These are phyloP conservation scores for Schizophyllum amplum DNA, from an alignment of 1,284 basidiomycete species.

Conservation along the genomic window DNA sequence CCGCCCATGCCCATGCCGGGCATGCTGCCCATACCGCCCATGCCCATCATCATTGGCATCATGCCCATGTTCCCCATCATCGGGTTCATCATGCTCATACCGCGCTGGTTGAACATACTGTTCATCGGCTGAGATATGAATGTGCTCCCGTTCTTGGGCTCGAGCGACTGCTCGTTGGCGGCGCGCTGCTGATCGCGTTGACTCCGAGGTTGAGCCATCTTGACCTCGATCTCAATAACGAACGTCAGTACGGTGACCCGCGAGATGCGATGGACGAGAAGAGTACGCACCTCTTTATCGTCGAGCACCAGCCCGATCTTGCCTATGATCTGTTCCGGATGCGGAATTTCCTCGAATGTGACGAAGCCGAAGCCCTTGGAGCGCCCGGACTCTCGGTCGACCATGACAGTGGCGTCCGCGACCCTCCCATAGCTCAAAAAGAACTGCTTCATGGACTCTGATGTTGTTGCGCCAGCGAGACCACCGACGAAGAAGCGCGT, in stretches of 20 bases:
- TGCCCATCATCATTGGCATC: conserved; percentile 34
- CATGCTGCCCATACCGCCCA: conserved; percentile 22
- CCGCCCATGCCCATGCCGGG: conserved; percentile 22
- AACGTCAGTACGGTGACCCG: not conserved
- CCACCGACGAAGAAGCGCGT: conserved; percentile 89
- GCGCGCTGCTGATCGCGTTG: conserved; percentile 48
- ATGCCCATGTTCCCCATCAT: conserved; percentile 35
- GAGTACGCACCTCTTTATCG: conserved; percentile 58
- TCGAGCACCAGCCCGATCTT: conserved; percentile 66
- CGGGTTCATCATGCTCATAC: conserved; percentile 43
- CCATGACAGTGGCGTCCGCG: conserved; percentile 89
- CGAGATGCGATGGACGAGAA: not conserved
- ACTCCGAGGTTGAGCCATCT: conserved; percentile 71
- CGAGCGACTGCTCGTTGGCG: conserved; percentile 14
- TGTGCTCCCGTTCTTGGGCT: conserved; percentile 21
- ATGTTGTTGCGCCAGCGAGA: conserved; percentile 69
- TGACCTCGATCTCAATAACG: conserved; percentile 73
- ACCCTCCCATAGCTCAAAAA: conserved; percentile 77
- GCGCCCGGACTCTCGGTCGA: conserved; percentile 84
- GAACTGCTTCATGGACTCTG: conserved; percentile 75
- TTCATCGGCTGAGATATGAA: conserved; percentile 31
- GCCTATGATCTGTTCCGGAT: conserved; percentile 66
- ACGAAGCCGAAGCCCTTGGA: conserved; percentile 93
- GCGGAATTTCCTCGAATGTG: conserved; percentile 76
- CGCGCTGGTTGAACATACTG: conserved; percentile 50